Percentiles rank a stretch among this genome's conserved stretches.
Evolutionary conservation across 1,139 yeast species (phyloP).

Genomic region (Zhuliangozyma blackwelliae): DNA sequence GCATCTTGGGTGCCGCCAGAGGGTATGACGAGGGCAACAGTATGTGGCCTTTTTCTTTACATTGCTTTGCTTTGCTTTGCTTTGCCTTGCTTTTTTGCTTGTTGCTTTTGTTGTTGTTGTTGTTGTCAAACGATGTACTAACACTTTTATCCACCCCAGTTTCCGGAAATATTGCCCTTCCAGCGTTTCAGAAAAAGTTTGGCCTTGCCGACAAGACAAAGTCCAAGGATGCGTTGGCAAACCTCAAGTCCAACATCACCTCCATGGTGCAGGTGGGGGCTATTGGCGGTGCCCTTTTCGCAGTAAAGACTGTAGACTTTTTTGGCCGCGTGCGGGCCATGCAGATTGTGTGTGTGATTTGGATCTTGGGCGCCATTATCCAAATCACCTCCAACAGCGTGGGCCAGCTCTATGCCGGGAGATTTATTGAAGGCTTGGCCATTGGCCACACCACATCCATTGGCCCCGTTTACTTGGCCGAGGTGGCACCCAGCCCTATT

Average conservation of each 20-base stretch:
- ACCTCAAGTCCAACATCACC: conserved; percentile 50
- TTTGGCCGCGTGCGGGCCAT: conserved; percentile 54
- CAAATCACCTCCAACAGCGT: conserved; percentile 41
- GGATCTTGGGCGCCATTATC: conserved; percentile 47
- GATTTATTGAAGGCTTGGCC: conserved; percentile 52
- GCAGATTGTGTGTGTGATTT: conserved; percentile 39
- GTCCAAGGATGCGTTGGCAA: conserved; percentile 34
- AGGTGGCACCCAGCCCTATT: conserved; percentile 49
- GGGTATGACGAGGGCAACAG: conserved; percentile 57
- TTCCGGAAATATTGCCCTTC: conserved; percentile 11
- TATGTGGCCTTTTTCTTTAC: conserved; percentile 8
- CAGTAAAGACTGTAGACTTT: conserved; percentile 42
- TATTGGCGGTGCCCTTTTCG: conserved; percentile 52
- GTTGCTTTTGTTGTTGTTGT: no score
- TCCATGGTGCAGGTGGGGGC: conserved; percentile 63
- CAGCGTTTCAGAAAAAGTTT: conserved; percentile 38
- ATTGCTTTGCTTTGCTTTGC: neutral
- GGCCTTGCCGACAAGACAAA: conserved; percentile 43
- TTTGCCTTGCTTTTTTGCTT: no score
- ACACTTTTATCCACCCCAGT: conserved; percentile 1
- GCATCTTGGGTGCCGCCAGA: conserved; percentile 55
- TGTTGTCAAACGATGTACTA: neutral
- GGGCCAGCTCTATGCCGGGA: conserved; percentile 52
- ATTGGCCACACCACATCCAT: conserved; percentile 55
- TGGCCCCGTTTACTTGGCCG: conserved; percentile 49